Base-by-base conservation (phyloP, 2,329 filamentous ascomycete species). In the Akanthomyces dipterigenus region DNA sequence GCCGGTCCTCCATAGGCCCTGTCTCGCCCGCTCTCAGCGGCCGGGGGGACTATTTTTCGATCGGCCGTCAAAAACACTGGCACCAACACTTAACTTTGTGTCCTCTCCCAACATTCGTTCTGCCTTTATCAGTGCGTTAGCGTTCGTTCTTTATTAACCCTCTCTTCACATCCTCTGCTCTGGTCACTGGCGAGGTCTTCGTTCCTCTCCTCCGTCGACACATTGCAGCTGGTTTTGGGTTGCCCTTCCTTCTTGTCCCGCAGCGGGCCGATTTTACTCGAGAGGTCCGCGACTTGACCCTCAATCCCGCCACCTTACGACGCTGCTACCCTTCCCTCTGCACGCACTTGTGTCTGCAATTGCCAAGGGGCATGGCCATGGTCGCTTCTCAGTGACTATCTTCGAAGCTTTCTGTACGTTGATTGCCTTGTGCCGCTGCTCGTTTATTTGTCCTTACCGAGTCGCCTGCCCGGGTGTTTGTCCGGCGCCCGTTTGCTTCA, bases 361-460 rank as follows among this genome's bases (percentile, higher is more conserved):
- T 61, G 59, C 59, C 59, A 55, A n/a, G 43, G 54, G 51, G 59
- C 59, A 40, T 55, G 58, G 50, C 51, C 43, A 61, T 61, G 59
- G 22, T 61, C 20, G 48, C 50, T 54, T 55, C 50, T 22, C 22
- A 28, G 50, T 61, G 59, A 61, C 59, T 55, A 50, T 49, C 18
- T 31, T 12, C 22, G 31, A 43, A 42, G 22, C 24, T 22, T 42
- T 48, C 22, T 55, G 59, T 61, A 55, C 9, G 59, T 61, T 24
- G 2, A 20, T 28, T 50, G 22, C 20, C 4, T 20, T 12, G 48
- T 11, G 28, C 14, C 42, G 4, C 34, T 6, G 22, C 26, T 54
- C 48, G 3, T 28, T 46, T n/a, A 18, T 31, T 38, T 28, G 49
- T n/a, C 36, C 14, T 50, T 26, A 31, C 9, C 55, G 4, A 40